Base-by-base conservation (phyloP, 2,329 filamentous ascomycete genomes). In the Alternaria brassicicola region DNA sequence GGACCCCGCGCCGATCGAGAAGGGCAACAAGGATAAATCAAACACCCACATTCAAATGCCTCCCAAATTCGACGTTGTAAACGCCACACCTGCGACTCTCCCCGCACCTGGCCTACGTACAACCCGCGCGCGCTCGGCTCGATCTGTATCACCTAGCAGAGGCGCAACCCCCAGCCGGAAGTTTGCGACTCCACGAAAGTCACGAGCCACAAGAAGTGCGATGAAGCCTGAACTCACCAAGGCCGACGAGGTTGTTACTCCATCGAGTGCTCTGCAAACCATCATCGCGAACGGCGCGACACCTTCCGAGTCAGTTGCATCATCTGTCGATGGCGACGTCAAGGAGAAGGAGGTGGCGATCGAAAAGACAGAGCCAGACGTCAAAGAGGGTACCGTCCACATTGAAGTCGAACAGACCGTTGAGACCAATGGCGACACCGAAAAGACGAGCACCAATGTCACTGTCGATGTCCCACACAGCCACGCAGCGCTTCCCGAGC, bases 1-100 rank as follows among this genome's bases (percentile, higher is more conserved):
- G 48, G 94, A 98, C 75, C 88, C 92, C n/a, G 82, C 89, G 63
- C 89, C 93, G 26, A 96, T 98, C 60, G 82, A 82, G 45, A 85
- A 86, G 72, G 84, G 83, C 52, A 82, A 85, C 25, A 86, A 87
- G 64, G 89, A 89, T 64, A 85, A 91, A 54, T 85, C 88, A 64
- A 93, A 92, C 80, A 57, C 63, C 23, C 86, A 84, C 61, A 97
- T 97, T 65, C 80, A 85, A 15, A 88, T 92, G 23, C 95, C 95
- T 43, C 95, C 95, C 21, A 89, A 88, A 67, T 96, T 91, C 72
- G 88, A 91, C 51, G 64, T 88, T 28, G 79, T 84, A 19, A 78
- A 79, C 41, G 76, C 66, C 74, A 21, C 63, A 69, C 52, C 69
- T 23, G 57, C 49, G 4, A 52, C 36, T 35, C 57, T 59, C 28